phyloP scores from a whole-genome alignment of 1,284 basidiomycete species.

The Cryptococcus maquisensis region DNA sequence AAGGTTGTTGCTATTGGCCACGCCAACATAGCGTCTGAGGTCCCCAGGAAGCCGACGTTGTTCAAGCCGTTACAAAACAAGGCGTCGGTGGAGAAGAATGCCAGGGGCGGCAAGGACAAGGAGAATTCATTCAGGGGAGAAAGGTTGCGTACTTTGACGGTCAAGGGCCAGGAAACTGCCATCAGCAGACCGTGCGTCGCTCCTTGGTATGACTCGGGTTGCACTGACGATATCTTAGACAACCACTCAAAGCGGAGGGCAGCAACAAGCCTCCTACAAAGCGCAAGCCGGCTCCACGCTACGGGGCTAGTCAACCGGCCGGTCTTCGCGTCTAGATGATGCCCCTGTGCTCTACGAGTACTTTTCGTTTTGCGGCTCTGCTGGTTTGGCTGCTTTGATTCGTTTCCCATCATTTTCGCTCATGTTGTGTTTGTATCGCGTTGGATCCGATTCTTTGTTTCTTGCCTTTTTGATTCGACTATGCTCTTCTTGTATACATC shows the following conservation, averaged over 20 bases:
- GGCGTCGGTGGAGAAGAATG: background rate
- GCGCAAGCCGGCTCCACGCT: slow-evolving; percentile 7
- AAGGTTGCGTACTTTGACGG: background rate
- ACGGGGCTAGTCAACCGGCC: slow-evolving; percentile 14
- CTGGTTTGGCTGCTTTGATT: background rate
- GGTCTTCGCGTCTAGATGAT: slow-evolving; percentile 8
- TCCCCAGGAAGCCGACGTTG: background rate
- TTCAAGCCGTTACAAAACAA: background rate
- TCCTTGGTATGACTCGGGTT: background rate
- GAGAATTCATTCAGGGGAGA: background rate
- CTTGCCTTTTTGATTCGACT: background rate
- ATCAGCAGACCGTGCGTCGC: slow-evolving; percentile 1
- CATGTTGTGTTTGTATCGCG: background rate
- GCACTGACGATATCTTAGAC: background rate
- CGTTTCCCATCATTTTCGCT: background rate
- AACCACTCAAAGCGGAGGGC: background rate
- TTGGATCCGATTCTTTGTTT: background rate
- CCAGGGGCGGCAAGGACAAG: background rate
- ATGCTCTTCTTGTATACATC: background rate
- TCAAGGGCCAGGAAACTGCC: slow-evolving; percentile 3
- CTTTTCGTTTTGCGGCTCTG: background rate
- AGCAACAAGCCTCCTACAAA: slow-evolving; percentile 5
- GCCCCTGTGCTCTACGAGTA: background rate
- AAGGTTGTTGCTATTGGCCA: slow-evolving; percentile 9
- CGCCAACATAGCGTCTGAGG: background rate